phyloP scores from a whole-genome alignment of 192 early-diverging fungal species.

The Coemansia aciculifera region DNA sequence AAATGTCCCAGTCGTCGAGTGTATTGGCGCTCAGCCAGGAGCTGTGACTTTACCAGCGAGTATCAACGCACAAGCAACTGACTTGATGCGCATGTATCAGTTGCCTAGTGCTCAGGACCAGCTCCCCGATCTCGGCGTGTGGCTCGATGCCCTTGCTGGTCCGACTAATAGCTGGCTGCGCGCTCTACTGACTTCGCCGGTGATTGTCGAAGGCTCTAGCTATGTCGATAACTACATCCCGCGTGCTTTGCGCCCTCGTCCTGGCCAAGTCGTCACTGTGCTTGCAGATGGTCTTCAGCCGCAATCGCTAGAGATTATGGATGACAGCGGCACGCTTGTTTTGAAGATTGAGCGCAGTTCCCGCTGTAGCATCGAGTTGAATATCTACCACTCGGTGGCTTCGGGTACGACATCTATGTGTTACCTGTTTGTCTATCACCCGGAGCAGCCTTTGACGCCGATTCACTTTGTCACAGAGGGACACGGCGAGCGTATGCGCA shows the following conservation, averaged over 20 bases:
- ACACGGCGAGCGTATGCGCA: background rate
- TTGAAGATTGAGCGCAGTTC: background rate
- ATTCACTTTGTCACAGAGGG: constrained; percentile 12
- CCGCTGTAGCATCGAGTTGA: background rate
- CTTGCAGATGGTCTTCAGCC: background rate
- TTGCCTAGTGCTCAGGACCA: constrained; percentile 1
- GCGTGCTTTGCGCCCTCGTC: constrained; percentile 63
- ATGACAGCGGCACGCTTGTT: background rate
- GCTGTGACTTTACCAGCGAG: background rate
- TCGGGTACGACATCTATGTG: background rate
- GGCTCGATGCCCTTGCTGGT: constrained; percentile 73
- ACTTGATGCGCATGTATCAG: background rate
- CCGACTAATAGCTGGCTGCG: constrained; percentile 73
- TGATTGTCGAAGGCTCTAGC: constrained; percentile 72
- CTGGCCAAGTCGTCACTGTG: constrained; percentile 48
- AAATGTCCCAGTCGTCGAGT: constrained; percentile 74
- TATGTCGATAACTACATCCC: constrained; percentile 62
- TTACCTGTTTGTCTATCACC: constrained; percentile 4
- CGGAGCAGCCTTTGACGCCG: constrained; percentile 11
- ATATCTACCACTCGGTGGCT: background rate
- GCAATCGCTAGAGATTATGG: constrained; percentile 22
- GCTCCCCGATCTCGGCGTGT: constrained; percentile 43
- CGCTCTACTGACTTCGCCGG: constrained; percentile 68
- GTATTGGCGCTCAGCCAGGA: constrained; percentile 51
- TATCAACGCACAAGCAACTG: background rate